phyloP scores from a whole-genome alignment of 495 filamentous ascomycete species.

The Jackrogersella minutella region DNA sequence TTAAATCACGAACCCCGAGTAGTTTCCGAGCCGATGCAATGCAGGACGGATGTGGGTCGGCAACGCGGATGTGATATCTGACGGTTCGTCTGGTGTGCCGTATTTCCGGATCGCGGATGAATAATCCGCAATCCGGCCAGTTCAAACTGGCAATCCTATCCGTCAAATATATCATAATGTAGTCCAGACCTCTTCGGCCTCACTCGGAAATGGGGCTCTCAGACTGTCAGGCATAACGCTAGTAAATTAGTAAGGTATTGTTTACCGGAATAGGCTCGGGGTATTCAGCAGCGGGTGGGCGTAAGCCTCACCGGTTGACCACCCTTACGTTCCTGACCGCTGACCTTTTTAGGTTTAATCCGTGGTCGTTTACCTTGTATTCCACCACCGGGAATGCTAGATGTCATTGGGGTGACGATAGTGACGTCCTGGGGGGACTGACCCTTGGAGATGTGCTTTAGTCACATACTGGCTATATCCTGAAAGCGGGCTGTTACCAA shows the following conservation, averaged over 20 bases:
- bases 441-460: not conserved
- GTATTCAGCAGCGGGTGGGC: not conserved
- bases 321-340: slow-evolving; percentile 15
- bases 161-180: not conserved
- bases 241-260: not conserved
- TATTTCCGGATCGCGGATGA: slow-evolving; percentile 18
- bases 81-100: slow-evolving; percentile 15
- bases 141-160: slow-evolving; percentile 6
- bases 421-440: not conserved
- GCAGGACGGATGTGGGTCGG: not conserved
- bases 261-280: slow-evolving; percentile 22
- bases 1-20: slow-evolving; percentile 29
- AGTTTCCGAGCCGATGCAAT: slow-evolving; percentile 36
- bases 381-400: not conserved
- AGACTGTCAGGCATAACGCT: not conserved
- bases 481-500: slow-evolving; percentile 3
- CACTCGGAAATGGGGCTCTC: slow-evolving; percentile 18
- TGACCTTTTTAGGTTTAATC: not conserved
- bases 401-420: not conserved
- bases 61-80: slow-evolving; percentile 32
- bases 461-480: not conserved
- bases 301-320: slow-evolving; percentile 20
- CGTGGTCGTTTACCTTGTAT: slow-evolving; percentile 1
- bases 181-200: slow-evolving; percentile 2
- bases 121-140: not conserved